phyloP scores from a whole-genome alignment of 495 filamentous ascomycete species.

The Lophiotrema nucula region DNA sequence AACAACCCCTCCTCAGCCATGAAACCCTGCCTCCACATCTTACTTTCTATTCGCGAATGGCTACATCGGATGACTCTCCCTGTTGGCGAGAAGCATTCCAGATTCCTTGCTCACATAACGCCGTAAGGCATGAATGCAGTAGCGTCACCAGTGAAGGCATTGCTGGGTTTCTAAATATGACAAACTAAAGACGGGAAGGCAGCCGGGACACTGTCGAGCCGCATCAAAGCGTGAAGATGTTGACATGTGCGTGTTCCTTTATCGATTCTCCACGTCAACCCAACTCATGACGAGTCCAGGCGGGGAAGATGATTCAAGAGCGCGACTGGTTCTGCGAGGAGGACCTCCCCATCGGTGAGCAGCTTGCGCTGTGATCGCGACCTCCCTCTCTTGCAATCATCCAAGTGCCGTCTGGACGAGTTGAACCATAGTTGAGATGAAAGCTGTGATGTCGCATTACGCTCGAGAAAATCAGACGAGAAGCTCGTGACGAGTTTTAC shows the following conservation, averaged over 20 bases:
- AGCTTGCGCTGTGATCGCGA: too few relatives aligned
- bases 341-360: too few relatives aligned
- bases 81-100: conserved; percentile 1
- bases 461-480: too few relatives aligned
- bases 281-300: conserved; percentile 3
- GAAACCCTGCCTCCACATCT: conserved; percentile 14
- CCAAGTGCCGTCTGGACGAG: too few relatives aligned
- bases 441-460: too few relatives aligned
- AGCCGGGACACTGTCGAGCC: conserved; percentile 7
- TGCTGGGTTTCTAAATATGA: conserved; percentile 6
- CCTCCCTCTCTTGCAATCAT: too few relatives aligned
- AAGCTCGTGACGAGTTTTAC: too few relatives aligned
- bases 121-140: conserved; percentile 31
- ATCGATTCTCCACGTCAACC: conserved; percentile 17
- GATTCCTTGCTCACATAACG: not conserved
- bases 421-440: too few relatives aligned
- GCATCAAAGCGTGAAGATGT: conserved; percentile 10
- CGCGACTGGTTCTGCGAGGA: not conserved
- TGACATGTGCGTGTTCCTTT: conserved; percentile 1
- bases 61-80: conserved; percentile 12
- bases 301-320: conserved; percentile 5
- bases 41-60: conserved; percentile 10
- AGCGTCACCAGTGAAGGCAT: not conserved
- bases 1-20: conserved; percentile 13
- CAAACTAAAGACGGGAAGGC: not conserved